Conservation (phyloP, 768 basidiomycete species). For the Russula compacta region DNA sequence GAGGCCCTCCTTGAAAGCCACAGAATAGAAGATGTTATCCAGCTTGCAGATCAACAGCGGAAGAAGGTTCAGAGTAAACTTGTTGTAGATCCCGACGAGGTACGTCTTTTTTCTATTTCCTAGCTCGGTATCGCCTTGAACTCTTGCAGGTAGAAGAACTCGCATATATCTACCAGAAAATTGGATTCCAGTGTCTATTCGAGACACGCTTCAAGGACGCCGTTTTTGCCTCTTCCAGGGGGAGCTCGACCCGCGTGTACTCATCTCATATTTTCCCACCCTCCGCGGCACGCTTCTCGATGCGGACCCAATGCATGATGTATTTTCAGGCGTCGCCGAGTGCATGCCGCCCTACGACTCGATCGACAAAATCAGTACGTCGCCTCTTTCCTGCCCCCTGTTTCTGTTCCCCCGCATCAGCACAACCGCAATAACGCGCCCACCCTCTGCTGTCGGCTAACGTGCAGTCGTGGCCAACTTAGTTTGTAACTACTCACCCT, state of each 20-base stretch:
- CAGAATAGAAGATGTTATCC: conserved; percentile 53
- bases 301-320: conserved; percentile 46
- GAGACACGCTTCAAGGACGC: conserved; percentile 83
- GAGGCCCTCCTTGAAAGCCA: conserved; percentile 60
- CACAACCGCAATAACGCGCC: conserved; percentile 24
- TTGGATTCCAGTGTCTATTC: conserved; percentile 69
- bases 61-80: conserved; percentile 46
- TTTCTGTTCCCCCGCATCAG: conserved; percentile 16
- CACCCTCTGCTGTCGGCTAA: conserved; percentile 53
- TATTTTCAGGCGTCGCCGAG: conserved; percentile 69
- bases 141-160: conserved; percentile 51
- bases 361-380: conserved; percentile 85
- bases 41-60: conserved; percentile 50
- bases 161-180: conserved; percentile 68
- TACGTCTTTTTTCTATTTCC: conserved; percentile 19
- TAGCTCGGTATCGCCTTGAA: not conserved
- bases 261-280: conserved; percentile 72
- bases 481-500: conserved; percentile 88
- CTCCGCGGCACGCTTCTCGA: conserved; percentile 58
- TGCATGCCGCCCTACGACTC: conserved; percentile 58
- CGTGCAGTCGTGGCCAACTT: conserved; percentile 74
- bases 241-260: conserved; percentile 72
- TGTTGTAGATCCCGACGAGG: conserved; percentile 49
- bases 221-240: conserved; percentile 66
- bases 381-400: conserved; percentile 7